These are phyloP conservation scores for Ophiosphaerella narmari DNA, from an alignment of 2,329 filamentous ascomycete species.

Conservation along the genomic window DNA sequence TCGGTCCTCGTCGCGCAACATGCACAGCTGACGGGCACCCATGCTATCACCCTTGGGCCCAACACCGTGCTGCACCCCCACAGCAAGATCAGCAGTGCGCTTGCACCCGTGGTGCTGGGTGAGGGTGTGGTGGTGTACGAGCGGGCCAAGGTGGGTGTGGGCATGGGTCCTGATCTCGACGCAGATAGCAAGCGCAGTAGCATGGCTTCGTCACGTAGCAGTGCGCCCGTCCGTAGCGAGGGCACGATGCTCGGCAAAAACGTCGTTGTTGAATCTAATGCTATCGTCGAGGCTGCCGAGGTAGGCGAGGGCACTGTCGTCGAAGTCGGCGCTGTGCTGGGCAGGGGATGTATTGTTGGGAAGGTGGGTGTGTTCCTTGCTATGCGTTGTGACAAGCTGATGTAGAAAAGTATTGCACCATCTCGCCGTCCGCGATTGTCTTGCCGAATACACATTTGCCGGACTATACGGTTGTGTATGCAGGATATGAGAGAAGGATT, in stretches of 20 bases:
- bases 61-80: conserved; percentile 87
- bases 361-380: conserved; percentile 36
- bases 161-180: conserved; percentile 25
- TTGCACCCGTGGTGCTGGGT: conserved; percentile 51
- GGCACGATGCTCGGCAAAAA: conserved; percentile 48
- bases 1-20: conserved; percentile 55
- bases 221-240: conserved; percentile 22
- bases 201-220: conserved; percentile 15
- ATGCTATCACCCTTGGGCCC: conserved; percentile 77
- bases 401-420: conserved; percentile 48
- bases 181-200: conserved; percentile 19
- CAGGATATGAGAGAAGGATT: conserved; percentile 43
- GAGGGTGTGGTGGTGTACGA: conserved; percentile 77
- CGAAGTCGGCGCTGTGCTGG: conserved; percentile 40
- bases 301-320: conserved; percentile 44
- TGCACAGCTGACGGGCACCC: conserved; percentile 64
- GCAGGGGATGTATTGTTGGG: conserved; percentile 45
- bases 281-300: conserved; percentile 45
- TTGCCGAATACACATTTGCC: conserved; percentile 45
- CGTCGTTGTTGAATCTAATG: conserved; percentile 52
- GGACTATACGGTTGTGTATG: conserved; percentile 53
- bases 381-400: conserved; percentile 3
- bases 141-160: conserved; percentile 50
- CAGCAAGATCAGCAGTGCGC: conserved; percentile 55
- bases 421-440: conserved; percentile 46